Conservation (phyloP, 305 asterid genomes). For the Ilex paraguariensis region DNA sequence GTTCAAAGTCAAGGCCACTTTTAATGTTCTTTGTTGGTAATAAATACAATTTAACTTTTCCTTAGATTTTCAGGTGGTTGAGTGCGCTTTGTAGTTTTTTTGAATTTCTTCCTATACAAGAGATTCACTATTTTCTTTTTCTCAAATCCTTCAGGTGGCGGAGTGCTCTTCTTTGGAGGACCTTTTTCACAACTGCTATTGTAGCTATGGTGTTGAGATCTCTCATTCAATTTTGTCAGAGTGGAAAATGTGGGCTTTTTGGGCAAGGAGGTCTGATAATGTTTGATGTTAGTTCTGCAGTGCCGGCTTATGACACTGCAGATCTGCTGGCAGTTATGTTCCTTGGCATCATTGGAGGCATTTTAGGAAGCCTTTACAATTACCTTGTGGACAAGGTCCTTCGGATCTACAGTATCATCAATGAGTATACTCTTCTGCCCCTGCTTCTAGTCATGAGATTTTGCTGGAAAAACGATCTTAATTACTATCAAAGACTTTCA, state of each 20-base stretch:
- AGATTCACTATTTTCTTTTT: neutral
- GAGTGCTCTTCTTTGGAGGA: conserved; percentile 94
- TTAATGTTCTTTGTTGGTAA: too few relatives aligned
- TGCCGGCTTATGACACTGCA: conserved; percentile 51
- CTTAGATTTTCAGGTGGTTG: too few relatives aligned
- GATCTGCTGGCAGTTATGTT: conserved; percentile 79
- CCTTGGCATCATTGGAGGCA: conserved; percentile 84
- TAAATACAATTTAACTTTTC: too few relatives aligned
- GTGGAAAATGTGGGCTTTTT: conserved; percentile 83
- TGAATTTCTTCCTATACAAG: too few relatives aligned
- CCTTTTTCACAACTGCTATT: conserved; percentile 95
- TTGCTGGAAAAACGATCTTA: too few relatives aligned
- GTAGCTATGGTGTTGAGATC: conserved; percentile 83
- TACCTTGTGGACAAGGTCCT: conserved; percentile 78
- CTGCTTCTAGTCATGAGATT: conserved; percentile 9
- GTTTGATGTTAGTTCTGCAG: conserved; percentile 57
- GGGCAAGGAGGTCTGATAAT: conserved; percentile 92
- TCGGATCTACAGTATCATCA: conserved; percentile 63
- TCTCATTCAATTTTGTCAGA: conserved; percentile 58
- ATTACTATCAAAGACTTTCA: too few relatives aligned
- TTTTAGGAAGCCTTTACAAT: conserved; percentile 80
- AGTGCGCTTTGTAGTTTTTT: too few relatives aligned
- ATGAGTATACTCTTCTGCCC: conserved; percentile 53
- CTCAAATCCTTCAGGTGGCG: conserved; percentile 65
- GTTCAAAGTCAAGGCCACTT: too few relatives aligned